Base-by-base conservation (phyloP, 495 filamentous ascomycete species). In the Hamigera avellanea region DNA sequence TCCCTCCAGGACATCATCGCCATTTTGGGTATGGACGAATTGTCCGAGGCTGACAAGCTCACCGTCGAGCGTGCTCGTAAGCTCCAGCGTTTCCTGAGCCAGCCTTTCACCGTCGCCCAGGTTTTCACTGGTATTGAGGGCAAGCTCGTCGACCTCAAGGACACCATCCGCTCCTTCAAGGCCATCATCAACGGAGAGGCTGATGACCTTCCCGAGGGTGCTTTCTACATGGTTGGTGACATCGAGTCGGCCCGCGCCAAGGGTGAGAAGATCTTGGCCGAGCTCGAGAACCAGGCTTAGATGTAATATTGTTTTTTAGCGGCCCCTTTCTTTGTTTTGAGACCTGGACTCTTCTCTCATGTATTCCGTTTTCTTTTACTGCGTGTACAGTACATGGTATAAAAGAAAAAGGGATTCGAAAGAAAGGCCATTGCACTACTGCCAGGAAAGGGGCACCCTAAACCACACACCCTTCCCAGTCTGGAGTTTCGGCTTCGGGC, bases 1-100 rank as follows among this genome's bases (percentile, higher is more conserved):
- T 95, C 89, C 40, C 83, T 98, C 44, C 91, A 98, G 67, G 91
- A 98, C 76, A 98, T 98, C 78, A 98, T 98, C 76, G 91, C 91
- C 69, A 98, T 98, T 83, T 66, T 96, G 59, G 91, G 91, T 79
- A 95, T 96, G 93, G 93, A 98, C 70, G 93, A 98, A 64, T 70
- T 96, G 66, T 95, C 88, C 46, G 93, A 95, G 73, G 80, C 83
- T 51, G 93, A 98, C 64, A 96, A 98, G 81, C 78, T 98, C 52
- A 96, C 93, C 48, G 91, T 98, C 76, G 91, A 98, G 81, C 93
- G 91, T 75, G 91, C 91, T 56, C 87, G 91, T 72, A 96, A 96
- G 76, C 75, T 98, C 61, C 93, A 98, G 73, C 83, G 91, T 78
- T 98, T 98, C 86, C 72, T 98, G 73, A 82, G 75, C 64, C 91